A percentile compares a stretch with the other conserved stretches of the same genome.
These are phyloP conservation scores for Epichloe elymi DNA, from an alignment of 2,329 filamentous ascomycete genomes.

Conservation along the genomic window DNA sequence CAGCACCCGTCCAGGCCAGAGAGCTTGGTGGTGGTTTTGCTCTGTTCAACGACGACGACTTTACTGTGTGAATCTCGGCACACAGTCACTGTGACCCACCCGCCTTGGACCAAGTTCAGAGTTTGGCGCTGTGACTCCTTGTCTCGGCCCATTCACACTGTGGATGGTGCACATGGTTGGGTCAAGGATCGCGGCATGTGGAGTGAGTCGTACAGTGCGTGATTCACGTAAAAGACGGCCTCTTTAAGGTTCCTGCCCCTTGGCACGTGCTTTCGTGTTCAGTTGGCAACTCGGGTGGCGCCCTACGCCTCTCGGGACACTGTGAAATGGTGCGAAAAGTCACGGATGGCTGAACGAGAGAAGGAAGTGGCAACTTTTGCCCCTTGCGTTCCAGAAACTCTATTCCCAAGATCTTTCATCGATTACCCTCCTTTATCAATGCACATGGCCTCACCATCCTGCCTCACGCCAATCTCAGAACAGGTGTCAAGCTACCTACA, in stretches of 20 bases:
- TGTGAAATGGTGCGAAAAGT: constrained; percentile 16
- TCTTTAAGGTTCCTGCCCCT: constrained; percentile 1
- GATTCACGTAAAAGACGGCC: not conserved
- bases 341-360: constrained; percentile 4
- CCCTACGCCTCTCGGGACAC: constrained; percentile 10
- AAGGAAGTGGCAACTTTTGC: constrained; percentile 14
- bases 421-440: not conserved
- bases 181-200: not conserved
- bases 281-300: constrained; percentile 13
- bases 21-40: not conserved
- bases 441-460: not conserved
- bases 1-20: too few species aligned
- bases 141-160: constrained; percentile 7
- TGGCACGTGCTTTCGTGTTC: constrained; percentile 23
- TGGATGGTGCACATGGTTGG: not conserved
- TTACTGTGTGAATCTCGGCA: not conserved
- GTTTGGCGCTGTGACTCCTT: not conserved
- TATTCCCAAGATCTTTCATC: not conserved
- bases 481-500: not conserved
- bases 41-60: not conserved
- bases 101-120: not conserved
- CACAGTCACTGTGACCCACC: not conserved
- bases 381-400: constrained; percentile 2
- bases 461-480: not conserved
- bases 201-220: not conserved